Base-by-base conservation (phyloP, 495 filamentous ascomycete genomes). In the Penicillium roqueforti region DNA sequence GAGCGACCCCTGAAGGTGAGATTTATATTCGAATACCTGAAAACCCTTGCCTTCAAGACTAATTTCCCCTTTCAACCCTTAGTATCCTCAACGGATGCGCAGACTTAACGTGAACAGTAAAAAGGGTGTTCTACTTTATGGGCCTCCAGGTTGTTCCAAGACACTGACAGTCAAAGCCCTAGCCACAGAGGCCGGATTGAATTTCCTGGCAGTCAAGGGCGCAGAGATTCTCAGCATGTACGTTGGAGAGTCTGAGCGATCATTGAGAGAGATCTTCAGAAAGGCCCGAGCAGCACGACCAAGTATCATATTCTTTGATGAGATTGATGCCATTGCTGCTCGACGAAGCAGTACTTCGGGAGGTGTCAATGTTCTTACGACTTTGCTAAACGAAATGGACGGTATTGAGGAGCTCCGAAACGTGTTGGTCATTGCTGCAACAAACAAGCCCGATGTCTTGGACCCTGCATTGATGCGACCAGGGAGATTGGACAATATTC, bases 261-360 rank as follows among this genome's bases (percentile, higher is more conserved):
- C 87, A 23, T 77, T 98, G 39, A 82, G 93, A 44, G 88, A 93
- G 42, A 81, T 97, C 8, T 98, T 98, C 69, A 80, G 85, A 46
- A 89, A 91, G 57, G 93, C 93, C 3, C 79, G 89, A 39, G 85
- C 87, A 36, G 93, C 92, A 22, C 84, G 84, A 48, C 93, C 93
- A 4, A 90, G 87, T 66, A 92, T 98, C 66, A 91, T 98, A 54
- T 98, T 98, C 76, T 97, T 98, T 63, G 93, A 98, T 68, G 93
- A 98, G 68, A 95, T 98, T 61, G 93, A 98, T 73, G 85, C 91
- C 5, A 91, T 98, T 53, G 91, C 84, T n/a, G 83, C 85, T 9
- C 82, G 83, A 55, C 80, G 91, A 20, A 78, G 83, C 31, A 74
- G 74, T 34, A 71, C 69, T 13, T 73, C 79, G 20, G 73, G 70